phyloP scores from a whole-genome alignment of 1,139 yeast genomes.

The Hanseniaspora gamundiae region DNA sequence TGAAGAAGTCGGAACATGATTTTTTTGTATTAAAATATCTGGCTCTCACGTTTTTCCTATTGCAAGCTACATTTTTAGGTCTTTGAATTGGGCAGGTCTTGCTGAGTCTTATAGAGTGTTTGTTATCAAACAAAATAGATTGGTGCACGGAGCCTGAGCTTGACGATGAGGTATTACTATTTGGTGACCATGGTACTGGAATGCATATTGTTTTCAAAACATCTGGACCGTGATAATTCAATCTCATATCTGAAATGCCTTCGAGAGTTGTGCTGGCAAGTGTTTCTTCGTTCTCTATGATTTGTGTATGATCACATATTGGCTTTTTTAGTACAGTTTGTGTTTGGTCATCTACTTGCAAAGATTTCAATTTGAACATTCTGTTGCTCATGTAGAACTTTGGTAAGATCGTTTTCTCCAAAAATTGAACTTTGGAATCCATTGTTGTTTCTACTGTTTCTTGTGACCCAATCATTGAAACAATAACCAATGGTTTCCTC shows the following conservation, averaged over 20 bases:
- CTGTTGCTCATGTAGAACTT: conserved; percentile 17
- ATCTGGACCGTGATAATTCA: conserved; percentile 21
- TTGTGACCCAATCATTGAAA: too few species aligned
- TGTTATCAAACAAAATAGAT: too few species aligned
- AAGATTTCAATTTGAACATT: conserved; percentile 17
- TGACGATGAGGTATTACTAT: background rate
- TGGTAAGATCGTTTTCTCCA: conserved; percentile 17
- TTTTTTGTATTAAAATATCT: background rate
- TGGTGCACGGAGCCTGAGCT: background rate
- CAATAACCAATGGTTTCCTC: too few species aligned
- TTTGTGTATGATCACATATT: background rate
- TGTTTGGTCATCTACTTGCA: conserved; percentile 1
- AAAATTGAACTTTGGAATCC: conserved; percentile 20
- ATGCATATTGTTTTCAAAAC: conserved; percentile 15
- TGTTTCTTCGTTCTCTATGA: background rate
- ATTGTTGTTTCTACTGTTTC: conserved; percentile 12
- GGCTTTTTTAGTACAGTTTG: background rate
- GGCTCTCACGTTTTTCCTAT: conserved; percentile 1
- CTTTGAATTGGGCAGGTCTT: too few species aligned
- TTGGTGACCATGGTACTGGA: conserved; percentile 5
- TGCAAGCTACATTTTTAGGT: background rate
- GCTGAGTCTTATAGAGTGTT: too few species aligned
- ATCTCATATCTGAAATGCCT: conserved; percentile 20
- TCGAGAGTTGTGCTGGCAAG: conserved; percentile 7
- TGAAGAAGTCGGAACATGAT: background rate